These are phyloP conservation scores for Pseudonectria buxi DNA, from an alignment of 2,329 filamentous ascomycete genomes.

Conservation along the genomic window DNA sequence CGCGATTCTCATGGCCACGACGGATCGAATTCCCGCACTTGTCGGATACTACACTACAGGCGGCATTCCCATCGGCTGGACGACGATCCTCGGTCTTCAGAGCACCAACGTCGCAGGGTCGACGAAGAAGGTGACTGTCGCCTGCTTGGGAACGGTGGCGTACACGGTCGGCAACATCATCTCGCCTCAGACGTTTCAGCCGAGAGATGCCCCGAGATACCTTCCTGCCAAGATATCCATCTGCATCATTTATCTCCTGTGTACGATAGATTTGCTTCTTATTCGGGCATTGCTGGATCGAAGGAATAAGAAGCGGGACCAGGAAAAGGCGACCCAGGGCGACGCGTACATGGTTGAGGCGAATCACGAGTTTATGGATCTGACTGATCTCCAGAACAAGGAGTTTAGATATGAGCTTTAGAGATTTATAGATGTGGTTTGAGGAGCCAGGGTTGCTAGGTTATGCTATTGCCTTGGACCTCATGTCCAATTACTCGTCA, in stretches of 20 bases:
- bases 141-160: conserved; percentile 14
- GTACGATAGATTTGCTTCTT: conserved; percentile 11
- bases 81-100: conserved; percentile 14
- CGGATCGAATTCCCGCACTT: conserved; percentile 13
- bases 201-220: conserved; percentile 12
- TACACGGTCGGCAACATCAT: conserved; percentile 18
- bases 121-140: conserved; percentile 16
- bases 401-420: conserved; percentile 12
- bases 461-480: too few species aligned
- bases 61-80: conserved; percentile 16
- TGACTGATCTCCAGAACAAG: conserved; percentile 12
- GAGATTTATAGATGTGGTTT: too few species aligned
- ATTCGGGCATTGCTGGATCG: conserved; percentile 13
- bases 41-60: conserved; percentile 15
- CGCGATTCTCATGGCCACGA: conserved; percentile 15
- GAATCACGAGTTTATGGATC: conserved; percentile 15
- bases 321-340: conserved; percentile 3
- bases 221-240: conserved; percentile 14
- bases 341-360: conserved; percentile 5
- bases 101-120: conserved; percentile 15
- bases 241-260: conserved; percentile 16
- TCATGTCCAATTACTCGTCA: too few species aligned
- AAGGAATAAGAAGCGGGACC: conserved; percentile 10
- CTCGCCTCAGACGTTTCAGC: conserved; percentile 15
- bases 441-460: too few species aligned